Percentiles rank a stretch among this genome's conserved stretches.
Conservation (phyloP, 805 yeast genomes). For the Kockiozyma suomiensis region DNA sequence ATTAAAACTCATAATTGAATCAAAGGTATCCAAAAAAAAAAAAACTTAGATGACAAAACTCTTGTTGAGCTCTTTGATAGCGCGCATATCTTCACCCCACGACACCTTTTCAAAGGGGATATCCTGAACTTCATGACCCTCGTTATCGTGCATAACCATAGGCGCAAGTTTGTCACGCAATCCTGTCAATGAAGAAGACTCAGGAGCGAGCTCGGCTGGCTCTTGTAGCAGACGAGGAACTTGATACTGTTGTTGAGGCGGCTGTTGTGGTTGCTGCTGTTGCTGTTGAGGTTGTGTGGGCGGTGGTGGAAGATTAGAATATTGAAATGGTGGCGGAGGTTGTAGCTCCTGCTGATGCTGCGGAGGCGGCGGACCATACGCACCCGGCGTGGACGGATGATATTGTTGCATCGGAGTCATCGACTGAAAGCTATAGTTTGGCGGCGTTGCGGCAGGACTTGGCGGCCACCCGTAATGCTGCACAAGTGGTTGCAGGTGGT, state of each 20-base stretch:
- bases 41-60: constrained; percentile 26
- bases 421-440: constrained; percentile 20
- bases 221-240: constrained; percentile 16
- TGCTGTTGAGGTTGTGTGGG: not conserved
- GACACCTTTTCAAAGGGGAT: constrained; percentile 37
- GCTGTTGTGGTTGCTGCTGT: constrained; percentile 9
- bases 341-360: constrained; percentile 9
- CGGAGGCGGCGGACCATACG: not conserved
- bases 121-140: constrained; percentile 31
- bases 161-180: not conserved
- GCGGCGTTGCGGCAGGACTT: constrained; percentile 52
- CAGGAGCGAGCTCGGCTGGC: not conserved
- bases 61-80: constrained; percentile 39
- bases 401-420: constrained; percentile 11
- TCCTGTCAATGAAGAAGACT: not conserved
- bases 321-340: not conserved
- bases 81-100: constrained; percentile 41
- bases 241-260: constrained; percentile 19
- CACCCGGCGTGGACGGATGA: not conserved
- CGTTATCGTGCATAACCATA: not conserved
- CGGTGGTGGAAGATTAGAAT: not conserved
- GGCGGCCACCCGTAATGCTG: constrained; percentile 46
- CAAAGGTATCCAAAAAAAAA: not conserved
- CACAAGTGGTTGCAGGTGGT: constrained; percentile 22
- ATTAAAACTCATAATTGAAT: too few species aligned